phyloP scores from a whole-genome alignment of 768 basidiomycete genomes.

The Leucogyrophana mollusca region DNA sequence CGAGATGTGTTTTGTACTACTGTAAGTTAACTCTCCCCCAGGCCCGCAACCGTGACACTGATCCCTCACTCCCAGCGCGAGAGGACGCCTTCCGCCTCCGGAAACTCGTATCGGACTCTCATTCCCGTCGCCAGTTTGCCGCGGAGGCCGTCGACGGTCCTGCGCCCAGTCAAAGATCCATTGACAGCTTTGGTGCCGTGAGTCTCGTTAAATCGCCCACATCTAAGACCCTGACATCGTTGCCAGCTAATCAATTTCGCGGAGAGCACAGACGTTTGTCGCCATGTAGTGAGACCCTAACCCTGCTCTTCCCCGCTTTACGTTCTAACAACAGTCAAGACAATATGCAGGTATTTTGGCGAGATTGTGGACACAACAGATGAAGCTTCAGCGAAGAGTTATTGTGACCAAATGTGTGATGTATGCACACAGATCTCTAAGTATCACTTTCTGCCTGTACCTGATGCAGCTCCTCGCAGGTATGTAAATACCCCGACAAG shows the following conservation, averaged over 20 bases:
- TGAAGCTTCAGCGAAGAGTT: conserved; percentile 39
- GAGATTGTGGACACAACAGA: conserved; percentile 58
- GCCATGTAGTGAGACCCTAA: conserved; percentile 60
- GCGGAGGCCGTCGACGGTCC: conserved; percentile 49
- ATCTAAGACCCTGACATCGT: conserved; percentile 12
- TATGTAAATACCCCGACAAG: conserved; percentile 79
- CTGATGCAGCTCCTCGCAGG: conserved; percentile 34
- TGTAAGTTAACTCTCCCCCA: conserved; percentile 44
- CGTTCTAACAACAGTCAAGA: conserved; percentile 33
- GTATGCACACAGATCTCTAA: conserved; percentile 37
- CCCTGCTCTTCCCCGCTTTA: neutral
- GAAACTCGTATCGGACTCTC: conserved; percentile 46
- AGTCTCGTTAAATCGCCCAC: conserved; percentile 14
- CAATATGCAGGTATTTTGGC: conserved; percentile 80
- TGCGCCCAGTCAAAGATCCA: conserved; percentile 64
- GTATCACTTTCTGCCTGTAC: neutral
- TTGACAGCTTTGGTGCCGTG: conserved; percentile 64
- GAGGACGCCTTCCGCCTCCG: conserved; percentile 65
- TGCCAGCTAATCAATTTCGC: conserved; percentile 50
- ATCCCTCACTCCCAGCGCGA: conserved; percentile 47
- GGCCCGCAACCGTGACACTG: neutral
- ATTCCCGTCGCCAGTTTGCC: conserved; percentile 42
- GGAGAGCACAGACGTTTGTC: conserved; percentile 58
- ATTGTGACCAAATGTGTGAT: conserved; percentile 82
- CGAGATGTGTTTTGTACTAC: conserved; percentile 82